phyloP scores from a whole-genome alignment of 306 rosid genomes.

The Acacia confusa region DNA sequence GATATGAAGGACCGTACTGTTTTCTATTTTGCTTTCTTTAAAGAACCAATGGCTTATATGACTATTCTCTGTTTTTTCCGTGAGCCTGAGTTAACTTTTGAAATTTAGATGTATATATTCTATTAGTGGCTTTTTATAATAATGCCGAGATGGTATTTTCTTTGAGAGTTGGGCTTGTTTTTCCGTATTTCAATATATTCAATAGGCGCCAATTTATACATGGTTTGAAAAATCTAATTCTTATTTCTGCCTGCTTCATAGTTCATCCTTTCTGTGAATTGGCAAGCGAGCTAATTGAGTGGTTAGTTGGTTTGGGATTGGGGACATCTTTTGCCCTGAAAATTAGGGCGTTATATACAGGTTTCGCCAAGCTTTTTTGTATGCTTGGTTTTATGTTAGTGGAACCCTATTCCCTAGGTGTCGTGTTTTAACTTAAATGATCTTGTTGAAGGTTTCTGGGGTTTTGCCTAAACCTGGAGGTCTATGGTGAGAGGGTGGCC shows the following conservation, averaged over 20 bases:
- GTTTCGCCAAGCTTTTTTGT: conserved; percentile 37
- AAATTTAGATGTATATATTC: neutral
- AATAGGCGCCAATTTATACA: neutral
- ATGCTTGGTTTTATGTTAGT: conserved; percentile 42
- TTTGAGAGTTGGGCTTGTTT: neutral
- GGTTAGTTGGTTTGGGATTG: conserved; percentile 24
- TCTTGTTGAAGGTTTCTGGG: conserved; percentile 90
- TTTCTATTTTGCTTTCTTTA: neutral
- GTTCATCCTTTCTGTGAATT: conserved; percentile 9
- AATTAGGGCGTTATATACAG: conserved; percentile 12
- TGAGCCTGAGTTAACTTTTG: neutral
- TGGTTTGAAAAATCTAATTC: conserved; percentile 10
- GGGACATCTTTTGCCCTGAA: conserved; percentile 32
- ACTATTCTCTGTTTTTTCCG: neutral
- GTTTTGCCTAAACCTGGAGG: conserved; percentile 77
- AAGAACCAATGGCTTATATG: neutral
- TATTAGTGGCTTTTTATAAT: neutral
- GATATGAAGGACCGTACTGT: neutral
- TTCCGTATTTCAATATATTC: neutral
- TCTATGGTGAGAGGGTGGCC: conserved; percentile 86
- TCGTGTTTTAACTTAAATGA: conserved; percentile 72
- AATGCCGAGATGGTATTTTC: neutral
- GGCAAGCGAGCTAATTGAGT: conserved; percentile 20
- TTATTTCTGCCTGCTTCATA: conserved; percentile 1
- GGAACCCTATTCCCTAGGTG: conserved; percentile 53